phyloP scores from a whole-genome alignment of 257 asterid species.

The Solanum lycopersicoides region DNA sequence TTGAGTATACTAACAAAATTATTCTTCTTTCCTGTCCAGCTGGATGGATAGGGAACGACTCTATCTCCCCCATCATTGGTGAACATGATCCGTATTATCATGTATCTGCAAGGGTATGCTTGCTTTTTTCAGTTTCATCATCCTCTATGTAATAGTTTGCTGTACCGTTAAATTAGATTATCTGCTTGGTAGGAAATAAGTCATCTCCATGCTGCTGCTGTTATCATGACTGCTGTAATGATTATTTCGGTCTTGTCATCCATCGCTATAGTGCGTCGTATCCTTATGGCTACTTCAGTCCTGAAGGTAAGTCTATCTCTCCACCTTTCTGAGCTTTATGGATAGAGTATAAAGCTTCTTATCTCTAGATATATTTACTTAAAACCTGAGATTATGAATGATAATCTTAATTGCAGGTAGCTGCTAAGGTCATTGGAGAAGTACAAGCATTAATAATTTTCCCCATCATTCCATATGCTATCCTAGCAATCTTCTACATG shows the following conservation, averaged over 20 bases:
- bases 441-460: slow-evolving; percentile 80
- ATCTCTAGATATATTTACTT: neutral
- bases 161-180: neutral
- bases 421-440: slow-evolving; percentile 99
- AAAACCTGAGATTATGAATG: neutral
- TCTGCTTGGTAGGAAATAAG: slow-evolving; percentile 57
- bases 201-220: slow-evolving; percentile 88
- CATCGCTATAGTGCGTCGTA: slow-evolving; percentile 86
- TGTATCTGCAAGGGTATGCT: slow-evolving; percentile 77
- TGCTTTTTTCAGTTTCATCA: neutral
- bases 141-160: neutral
- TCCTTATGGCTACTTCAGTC: slow-evolving; percentile 96
- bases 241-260: slow-evolving; percentile 75
- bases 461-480: slow-evolving; percentile 72
- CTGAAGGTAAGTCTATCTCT: slow-evolving; percentile 59
- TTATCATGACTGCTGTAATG: slow-evolving; percentile 78
- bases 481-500: slow-evolving; percentile 78
- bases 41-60: slow-evolving; percentile 96
- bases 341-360: neutral
- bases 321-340: neutral
- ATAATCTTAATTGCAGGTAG: slow-evolving; percentile 49
- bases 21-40: slow-evolving; percentile 35
- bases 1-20: neutral
- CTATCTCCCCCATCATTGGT: slow-evolving; percentile 94
- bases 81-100: slow-evolving; percentile 85